These are phyloP conservation scores for Rosellinia necatrix DNA, from an alignment of 2,329 filamentous ascomycete species.

Conservation along the genomic window DNA sequence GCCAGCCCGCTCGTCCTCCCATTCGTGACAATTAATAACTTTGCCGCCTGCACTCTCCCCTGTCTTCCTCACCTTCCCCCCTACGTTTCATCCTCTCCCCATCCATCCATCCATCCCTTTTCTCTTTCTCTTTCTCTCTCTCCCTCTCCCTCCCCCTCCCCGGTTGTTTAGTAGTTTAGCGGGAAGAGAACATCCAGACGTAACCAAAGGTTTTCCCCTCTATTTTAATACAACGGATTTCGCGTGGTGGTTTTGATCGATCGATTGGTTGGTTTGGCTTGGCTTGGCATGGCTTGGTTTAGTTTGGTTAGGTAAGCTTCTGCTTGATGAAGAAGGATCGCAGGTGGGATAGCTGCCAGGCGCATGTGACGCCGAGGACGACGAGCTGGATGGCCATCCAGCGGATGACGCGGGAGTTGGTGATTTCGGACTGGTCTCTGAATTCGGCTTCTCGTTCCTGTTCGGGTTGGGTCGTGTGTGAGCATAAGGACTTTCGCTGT, in stretches of 20 bases:
- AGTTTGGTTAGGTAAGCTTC: conserved; percentile 80
- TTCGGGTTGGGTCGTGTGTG: background rate
- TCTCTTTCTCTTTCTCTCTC: background rate
- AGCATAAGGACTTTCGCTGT: too few species aligned
- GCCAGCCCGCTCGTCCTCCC: too few species aligned
- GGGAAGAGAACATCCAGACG: too few species aligned
- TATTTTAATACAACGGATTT: background rate
- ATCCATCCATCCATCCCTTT: background rate
- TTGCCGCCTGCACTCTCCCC: too few species aligned
- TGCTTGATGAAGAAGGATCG: conserved; percentile 99
- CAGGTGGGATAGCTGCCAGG: conserved; percentile 95
- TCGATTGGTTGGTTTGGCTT: too few species aligned
- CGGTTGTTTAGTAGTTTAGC: too few species aligned
- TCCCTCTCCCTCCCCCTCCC: background rate
- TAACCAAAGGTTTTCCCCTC: background rate
- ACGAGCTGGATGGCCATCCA: conserved; percentile 92
- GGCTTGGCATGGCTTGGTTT: too few species aligned
- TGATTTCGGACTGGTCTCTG: conserved; percentile 93
- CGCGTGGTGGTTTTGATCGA: too few species aligned
- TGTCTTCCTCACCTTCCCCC: background rate
- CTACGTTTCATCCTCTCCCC: background rate
- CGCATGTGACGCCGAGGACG: conserved; percentile 84
- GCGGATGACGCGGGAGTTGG: conserved; percentile 87
- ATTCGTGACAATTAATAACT: too few species aligned
- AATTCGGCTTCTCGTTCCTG: conserved; percentile 98